Base-by-base conservation (phyloP, 2,329 filamentous ascomycete genomes). In the Lachnellula occidentalis region DNA sequence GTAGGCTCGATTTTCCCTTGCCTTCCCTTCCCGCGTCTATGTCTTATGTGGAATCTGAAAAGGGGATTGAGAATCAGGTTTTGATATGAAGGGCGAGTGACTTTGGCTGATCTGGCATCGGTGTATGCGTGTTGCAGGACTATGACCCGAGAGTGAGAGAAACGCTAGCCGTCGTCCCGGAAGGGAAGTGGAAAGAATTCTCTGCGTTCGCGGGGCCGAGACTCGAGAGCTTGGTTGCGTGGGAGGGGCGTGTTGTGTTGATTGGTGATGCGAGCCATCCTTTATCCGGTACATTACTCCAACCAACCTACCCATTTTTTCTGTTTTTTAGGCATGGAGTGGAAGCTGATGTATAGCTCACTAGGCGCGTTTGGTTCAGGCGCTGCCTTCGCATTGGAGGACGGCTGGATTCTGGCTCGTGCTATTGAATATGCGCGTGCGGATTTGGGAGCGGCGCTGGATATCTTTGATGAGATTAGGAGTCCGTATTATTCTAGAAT, bases 261-360 rank as follows among this genome's bases (percentile, higher is more conserved):
- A 72, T 81, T 0, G 79, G 79, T 8, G 79, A 82, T 58, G 74
- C 78, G 0, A 81, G 77, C 1, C 79, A 82, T 62, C 76, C 79
- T 0, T 69, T 80, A 0, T 78, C 77, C 0, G 76, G 76, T 61
- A 48, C 41, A 45, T 6, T 17, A 12, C 24, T 24, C 24, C 24
- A 24, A 5, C 22, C 2, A 24, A 24, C 22, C n/a, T n/a, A n/a
- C n/a, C n/a, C n/a, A n/a, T n/a, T n/a, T n/a, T 24, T 5, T 5
- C 22, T 24, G 4, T n/a, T 34, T 9, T 14, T 7, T 22, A 4
- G 14, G 3, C 12, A 4, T 37, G n/a, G 8, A 17, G 2, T 37
- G n/a, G 8, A 17, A 24, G 4, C 6, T 65, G 51, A 15, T 49
- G 42, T 6, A 34, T 22, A 14, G 11, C 4, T 37, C 2, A 14